Evolutionary conservation across 192 early-diverging fungal genomes (phyloP), one percentile per base, ranked within the genome.

Genomic region (Coemansia erecta): DNA sequence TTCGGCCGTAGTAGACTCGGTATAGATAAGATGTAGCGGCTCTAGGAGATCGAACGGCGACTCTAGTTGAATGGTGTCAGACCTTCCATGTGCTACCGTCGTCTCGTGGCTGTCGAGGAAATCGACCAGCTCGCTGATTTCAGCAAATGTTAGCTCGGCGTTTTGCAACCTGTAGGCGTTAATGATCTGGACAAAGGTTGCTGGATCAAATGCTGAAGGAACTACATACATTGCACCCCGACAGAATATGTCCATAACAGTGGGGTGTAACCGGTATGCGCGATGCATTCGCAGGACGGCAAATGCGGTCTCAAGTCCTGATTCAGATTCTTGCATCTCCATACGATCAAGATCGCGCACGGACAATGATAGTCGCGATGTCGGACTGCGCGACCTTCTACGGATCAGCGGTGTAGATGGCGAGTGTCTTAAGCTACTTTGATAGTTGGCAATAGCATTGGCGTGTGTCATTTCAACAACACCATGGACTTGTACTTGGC

Each of bases 201-300:
- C 43, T 4, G 61, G 69, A 17, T 55, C 58, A 45, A 77, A 77
- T 11, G 33, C 17, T 18, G 17, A 56, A 0, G 75, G 50, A 5
- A 77, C 68, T 11, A 77, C 15, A 26, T 77, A 72, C 15, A 31
- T 42, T 13, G 64, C 75, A 10, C 69, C 69, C 3, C 69, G 53
- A 44, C 69, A 59, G 44, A 77, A 72, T 11, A 77, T 72, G 55
- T 72, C 48, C 17, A 77, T 56, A n/a, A 77, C 2, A 0, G 63
- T 60, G 9, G 48, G 45, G 39, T 77, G 75, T 23, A 72, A 58
- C 7, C 62, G 39, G 21, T 65, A 77, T 12, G 65, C 75, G 9
- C 51, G 46, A 45, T 77, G 68, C 62, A 72, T 54, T 7, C 75
- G 68, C 50, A 68, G 48, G 8, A 72, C 69, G 3, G 65, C 55